Evolutionary conservation across 2,329 filamentous ascomycete species (phyloP), one percentile per base, ranked within the genome.

Genomic region (Gremmenia infestans): DNA sequence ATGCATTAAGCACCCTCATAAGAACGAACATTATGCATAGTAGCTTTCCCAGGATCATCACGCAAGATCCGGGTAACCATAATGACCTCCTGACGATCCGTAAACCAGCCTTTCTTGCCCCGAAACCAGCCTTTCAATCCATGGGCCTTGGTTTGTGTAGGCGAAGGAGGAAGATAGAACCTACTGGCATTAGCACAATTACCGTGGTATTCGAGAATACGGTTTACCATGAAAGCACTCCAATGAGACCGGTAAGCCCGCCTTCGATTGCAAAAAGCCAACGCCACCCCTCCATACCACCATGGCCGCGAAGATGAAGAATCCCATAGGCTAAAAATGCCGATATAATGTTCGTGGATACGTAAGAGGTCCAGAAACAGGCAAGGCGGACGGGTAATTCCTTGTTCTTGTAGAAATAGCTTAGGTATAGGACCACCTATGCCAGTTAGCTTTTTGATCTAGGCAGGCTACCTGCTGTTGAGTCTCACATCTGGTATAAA

Each of bases 41-140:
- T 42, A 72, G 75, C 63, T 77, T 78, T 22, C 69, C 71, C 55
- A n/a, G 59, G 59, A 32, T 81, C 80, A 54, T 83, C 80, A 4
- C 80, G 75, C 40, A 70, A 59, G 22, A 85, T 74, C 28, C 78
- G 78, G 63, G 85, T 87, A 7, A 86, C 82, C 72, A 87, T 81
- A 56, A 87, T 86, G 62, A 82, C 63, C 83, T 83, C 65, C 40
- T 60, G 54, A 11, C 47, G 48, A 37, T 55, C 58, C 3, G 53
- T 55, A 19, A 87, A 85, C 78, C 83, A 84, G 3, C 85, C 85
- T 19, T 73, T 70, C 53, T 81, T 81, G 42, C 82, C 78, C 6
- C 81, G 75, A 61, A 84, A 80, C 60, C 74, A 11, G 77, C 78
- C 1, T 43, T 54, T 54, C 1, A 49, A 32, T 22, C 45, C 45